Base-by-base conservation (phyloP, 768 basidiomycete species). In the Mycena rosella region DNA sequence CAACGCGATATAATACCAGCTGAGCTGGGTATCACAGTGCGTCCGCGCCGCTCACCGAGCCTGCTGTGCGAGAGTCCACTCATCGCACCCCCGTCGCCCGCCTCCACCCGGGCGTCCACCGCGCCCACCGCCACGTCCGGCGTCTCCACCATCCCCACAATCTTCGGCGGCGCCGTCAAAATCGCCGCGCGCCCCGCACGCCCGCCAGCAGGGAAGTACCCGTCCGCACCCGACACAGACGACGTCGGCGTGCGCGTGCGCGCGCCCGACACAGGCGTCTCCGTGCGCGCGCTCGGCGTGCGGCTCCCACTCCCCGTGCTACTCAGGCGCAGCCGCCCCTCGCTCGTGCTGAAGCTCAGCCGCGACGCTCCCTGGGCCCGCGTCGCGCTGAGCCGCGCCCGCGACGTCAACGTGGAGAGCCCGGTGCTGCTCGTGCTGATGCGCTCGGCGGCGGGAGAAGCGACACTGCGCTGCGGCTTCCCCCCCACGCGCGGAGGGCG, bases 51-150 rank as follows among this genome's bases (percentile, higher is more conserved):
- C 20, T 63, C 60, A 68, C 20, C 60, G 60, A 30, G 53, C 3
- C 45, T 60, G 67, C 45, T 55, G 61, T n/a, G 62, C 32, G 45
- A 71, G 60, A 48, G 68, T 71, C 62, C 58, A 59, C 34, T 67
- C 70, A 36, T 71, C 70, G n/a, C 68, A 71, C 5, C 69, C 29
- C 52, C 11, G 30, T 71, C 69, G 1, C 47, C 65, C 2, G 38
- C 57, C 2, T 11, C 63, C 13, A 26, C 55, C 34, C 85, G 83
- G 20, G 93, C 89, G 77, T 96, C 95, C 11, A 96, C 92, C 26
- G 95, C 93, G 11, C 95, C 95, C 40, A 95, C 88, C n/a, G 90
- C 94, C 11, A 95, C 90, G 75, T 96, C 95, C 0, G 94, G 93
- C 13, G 93, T 95, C 77, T 93, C 93, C 20, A 96, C 91, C 32